Evolutionary conservation across 768 basidiomycete genomes (phyloP), one percentile per base, ranked within the genome.

Genomic region (Pleurotus sapidus): DNA sequence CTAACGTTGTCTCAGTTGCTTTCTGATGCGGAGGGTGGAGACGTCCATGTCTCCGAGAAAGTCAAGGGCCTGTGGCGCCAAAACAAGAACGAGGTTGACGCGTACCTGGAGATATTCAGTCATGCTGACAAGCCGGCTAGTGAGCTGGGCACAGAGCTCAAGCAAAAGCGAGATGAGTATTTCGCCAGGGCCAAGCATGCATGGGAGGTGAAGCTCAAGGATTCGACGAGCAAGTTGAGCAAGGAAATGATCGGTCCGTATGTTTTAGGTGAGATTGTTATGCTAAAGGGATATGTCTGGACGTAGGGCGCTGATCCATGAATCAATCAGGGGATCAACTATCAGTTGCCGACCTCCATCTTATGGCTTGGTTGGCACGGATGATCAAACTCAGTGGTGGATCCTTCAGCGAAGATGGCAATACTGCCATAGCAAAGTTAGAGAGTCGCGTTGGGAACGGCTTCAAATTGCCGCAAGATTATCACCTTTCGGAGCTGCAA

Each of bases 281-380:
- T 9, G 8, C 30, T 34, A 42, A 38, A 45, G 8, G 17, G 30
- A 27, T 23, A 18, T 34, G 11, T 18, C 43, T 8, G 14, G 23
- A 20, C 23, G 49, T 59, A 9, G 7, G 34, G 27, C 15, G 49
- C 49, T 61, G 49, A 34, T 38, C 14, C 30, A 34, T 17, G 17
- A n/a, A 27, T 46, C 27, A 34, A 23, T 7, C 34, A 90, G 93
- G 93, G 15, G 92, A 95, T 64, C 91, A 95, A 61, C 68, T 93
- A 63, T 91, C 88, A 5, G 72, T 92, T 47, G 89, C 87, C 12
- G 93, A 95, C 67, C 72, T 93, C 56, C 92, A 93, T 65, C 79
- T 93, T 17, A 85, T 83, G 7, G 84, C 83, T 24, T 95, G 91
- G 91, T 66, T 94, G 30, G 72, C 82, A 8, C 79, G 84, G 24